Conservation (phyloP, 2,329 filamentous ascomycete genomes). For the Fusarium xyrophilum region DNA sequence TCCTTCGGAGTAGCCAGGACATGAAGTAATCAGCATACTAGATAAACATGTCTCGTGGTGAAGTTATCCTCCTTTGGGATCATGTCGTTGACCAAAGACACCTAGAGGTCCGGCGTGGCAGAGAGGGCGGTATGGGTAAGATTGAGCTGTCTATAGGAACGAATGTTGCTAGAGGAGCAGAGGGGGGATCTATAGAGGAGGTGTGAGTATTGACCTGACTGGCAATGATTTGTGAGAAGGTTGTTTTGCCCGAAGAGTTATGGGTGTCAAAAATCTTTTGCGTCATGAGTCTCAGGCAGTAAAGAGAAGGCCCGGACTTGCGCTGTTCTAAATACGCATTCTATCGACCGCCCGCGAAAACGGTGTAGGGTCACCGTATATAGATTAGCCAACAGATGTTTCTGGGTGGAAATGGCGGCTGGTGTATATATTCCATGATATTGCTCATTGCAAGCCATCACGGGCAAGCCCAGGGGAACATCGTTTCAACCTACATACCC, state of each 20-base stretch:
- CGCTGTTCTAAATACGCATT: neutral
- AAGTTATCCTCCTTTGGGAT: neutral
- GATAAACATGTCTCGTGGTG: neutral
- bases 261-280: neutral
- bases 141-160: neutral
- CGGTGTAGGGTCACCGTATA: too few relatives aligned
- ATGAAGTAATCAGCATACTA: neutral
- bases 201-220: neutral
- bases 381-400: neutral
- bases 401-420: fast-evolving
- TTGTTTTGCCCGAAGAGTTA: neutral
- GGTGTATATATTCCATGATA: fast-evolving
- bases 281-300: neutral
- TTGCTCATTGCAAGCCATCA: too few relatives aligned
- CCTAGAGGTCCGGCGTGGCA: neutral
- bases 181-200: neutral
- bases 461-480: too few relatives aligned
- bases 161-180: neutral
- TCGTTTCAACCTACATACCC: too few relatives aligned
- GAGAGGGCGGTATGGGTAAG: neutral
- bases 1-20: neutral
- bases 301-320: neutral
- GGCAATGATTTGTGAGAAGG: neutral
- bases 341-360: neutral
- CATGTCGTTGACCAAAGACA: neutral